Conservation (phyloP, 441 rosid genomes). For the Melianthus villosus region DNA sequence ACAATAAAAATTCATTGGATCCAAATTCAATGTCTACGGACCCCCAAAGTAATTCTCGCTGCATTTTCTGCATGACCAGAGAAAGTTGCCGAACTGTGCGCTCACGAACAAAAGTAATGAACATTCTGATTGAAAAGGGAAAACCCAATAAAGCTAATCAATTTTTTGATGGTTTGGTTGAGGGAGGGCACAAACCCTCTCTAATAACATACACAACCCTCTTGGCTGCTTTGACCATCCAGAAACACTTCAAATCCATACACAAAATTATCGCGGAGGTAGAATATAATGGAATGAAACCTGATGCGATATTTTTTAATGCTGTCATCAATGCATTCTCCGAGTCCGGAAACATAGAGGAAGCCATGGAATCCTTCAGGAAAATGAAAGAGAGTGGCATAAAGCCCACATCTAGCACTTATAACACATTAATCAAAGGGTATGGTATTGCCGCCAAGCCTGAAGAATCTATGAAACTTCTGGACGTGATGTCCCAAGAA, state of each 20-base stretch:
- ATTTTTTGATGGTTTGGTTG: constrained; percentile 42
- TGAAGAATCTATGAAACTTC: constrained; percentile 49
- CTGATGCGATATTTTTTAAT: constrained; percentile 79
- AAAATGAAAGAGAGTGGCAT: constrained; percentile 70
- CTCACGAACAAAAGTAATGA: constrained; percentile 80
- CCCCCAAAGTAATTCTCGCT: constrained; percentile 17
- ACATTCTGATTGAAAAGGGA: constrained; percentile 40
- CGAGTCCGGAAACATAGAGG: constrained; percentile 60
- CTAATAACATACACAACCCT: constrained; percentile 70
- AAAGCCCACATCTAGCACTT: constrained; percentile 69
- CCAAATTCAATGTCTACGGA: constrained; percentile 17
- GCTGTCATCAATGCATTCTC: constrained; percentile 78
- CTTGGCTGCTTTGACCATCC: constrained; percentile 54
- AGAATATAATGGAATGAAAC: constrained; percentile 57
- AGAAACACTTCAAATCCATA: constrained; percentile 48
- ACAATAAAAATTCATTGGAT: too few species aligned
- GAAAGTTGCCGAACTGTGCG: constrained; percentile 48
- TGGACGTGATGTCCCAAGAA: constrained; percentile 40
- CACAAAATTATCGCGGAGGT: constrained; percentile 37
- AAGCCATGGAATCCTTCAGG: constrained; percentile 57
- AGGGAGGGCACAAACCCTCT: constrained; percentile 76
- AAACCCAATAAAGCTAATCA: constrained; percentile 64
- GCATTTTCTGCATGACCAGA: constrained; percentile 41
- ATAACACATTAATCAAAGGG: constrained; percentile 74
- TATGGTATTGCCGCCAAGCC: constrained; percentile 60